phyloP scores from a whole-genome alignment of 805 yeast species.

The Metschnikowia kofuensis region DNA sequence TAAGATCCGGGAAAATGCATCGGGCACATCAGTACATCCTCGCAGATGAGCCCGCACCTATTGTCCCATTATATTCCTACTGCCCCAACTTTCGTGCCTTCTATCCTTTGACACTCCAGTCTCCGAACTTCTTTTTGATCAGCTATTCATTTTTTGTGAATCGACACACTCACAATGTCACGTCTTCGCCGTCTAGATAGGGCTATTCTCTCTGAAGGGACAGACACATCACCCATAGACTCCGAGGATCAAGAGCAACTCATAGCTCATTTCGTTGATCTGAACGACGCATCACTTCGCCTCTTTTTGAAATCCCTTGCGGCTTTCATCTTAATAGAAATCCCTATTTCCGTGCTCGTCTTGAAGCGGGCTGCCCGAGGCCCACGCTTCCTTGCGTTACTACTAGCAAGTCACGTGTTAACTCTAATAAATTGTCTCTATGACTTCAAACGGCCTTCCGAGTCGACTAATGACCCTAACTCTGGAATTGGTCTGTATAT shows the following conservation, averaged over 20 bases:
- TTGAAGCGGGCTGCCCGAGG: constrained; percentile 1
- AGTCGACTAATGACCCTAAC: not conserved
- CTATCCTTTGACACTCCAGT: no score
- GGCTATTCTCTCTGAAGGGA: constrained; percentile 18
- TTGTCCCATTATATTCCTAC: no score
- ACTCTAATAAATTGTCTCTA: constrained; percentile 12
- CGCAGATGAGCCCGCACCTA: no score
- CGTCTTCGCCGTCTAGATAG: constrained; percentile 22
- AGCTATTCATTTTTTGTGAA: not conserved
- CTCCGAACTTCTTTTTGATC: no score
- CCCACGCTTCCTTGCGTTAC: constrained; percentile 3
- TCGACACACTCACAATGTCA: constrained; percentile 13
- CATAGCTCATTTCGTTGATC: constrained; percentile 14
- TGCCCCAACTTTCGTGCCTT: no score
- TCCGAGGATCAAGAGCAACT: constrained; percentile 24
- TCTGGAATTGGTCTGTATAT: not conserved
- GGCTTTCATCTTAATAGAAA: constrained; percentile 13
- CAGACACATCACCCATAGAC: constrained; percentile 16
- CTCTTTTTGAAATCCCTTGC: constrained; percentile 11
- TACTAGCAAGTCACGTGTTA: constrained; percentile 10
- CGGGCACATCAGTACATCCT: no score
- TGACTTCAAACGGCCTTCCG: constrained; percentile 8
- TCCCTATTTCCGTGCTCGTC: constrained; percentile 17
- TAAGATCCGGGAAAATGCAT: no score
- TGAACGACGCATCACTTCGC: constrained; percentile 14